phyloP scores from a whole-genome alignment of 148 eudicot species.

The Rhododendron griersonianum region DNA sequence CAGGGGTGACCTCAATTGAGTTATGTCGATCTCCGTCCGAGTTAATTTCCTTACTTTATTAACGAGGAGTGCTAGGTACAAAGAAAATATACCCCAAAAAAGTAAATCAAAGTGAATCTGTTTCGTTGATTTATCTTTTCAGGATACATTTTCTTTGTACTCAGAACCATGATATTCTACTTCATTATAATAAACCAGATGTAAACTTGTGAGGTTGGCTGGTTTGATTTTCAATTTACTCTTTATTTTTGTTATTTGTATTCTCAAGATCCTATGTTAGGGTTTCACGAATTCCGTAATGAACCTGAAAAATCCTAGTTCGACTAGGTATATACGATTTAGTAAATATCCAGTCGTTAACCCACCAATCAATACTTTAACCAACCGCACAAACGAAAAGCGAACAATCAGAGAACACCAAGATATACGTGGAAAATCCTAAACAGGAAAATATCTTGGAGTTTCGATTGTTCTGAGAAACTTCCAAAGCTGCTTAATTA shows the following conservation, averaged over 20 bases:
- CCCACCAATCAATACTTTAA: too few species aligned
- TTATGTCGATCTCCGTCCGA: not conserved
- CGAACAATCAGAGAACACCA: too few species aligned
- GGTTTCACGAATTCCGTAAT: not conserved
- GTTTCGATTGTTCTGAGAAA: not conserved
- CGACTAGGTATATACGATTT: too few species aligned
- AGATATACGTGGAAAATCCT: too few species aligned
- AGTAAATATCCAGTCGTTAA: too few species aligned
- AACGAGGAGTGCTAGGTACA: too few species aligned
- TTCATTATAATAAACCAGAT: not conserved
- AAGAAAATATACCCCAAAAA: too few species aligned
- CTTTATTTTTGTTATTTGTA: not conserved
- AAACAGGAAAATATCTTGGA: not conserved
- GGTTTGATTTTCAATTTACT: not conserved
- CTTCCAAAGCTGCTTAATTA: not conserved
- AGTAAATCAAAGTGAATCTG: too few species aligned
- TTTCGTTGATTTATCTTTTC: too few species aligned
- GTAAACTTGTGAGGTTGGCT: not conserved
- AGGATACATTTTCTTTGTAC: too few species aligned
- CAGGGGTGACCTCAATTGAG: not conserved
- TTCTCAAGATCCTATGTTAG: not conserved
- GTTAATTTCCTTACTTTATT: not conserved
- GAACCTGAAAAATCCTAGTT: too few species aligned
- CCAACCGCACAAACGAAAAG: too few species aligned
- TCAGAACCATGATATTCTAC: not conserved